These are phyloP conservation scores for Eucalyptus sp. DNA, from an alignment of 345 rosid species.

Conservation along the genomic window DNA sequence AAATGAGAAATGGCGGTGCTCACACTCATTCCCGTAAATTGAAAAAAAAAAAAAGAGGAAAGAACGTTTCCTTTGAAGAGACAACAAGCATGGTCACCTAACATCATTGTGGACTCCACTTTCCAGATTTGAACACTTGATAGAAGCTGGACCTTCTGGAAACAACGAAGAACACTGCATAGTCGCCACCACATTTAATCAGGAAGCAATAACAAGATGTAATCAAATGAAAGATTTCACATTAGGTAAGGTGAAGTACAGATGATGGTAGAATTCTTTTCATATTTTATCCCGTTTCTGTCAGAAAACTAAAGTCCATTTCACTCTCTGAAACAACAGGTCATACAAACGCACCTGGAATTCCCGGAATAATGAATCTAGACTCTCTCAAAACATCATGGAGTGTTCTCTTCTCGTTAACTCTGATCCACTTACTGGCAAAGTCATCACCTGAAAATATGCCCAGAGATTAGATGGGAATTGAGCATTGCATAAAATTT, in stretches of 20 bases:
- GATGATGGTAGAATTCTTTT: not conserved
- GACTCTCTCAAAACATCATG: slow-evolving; percentile 57
- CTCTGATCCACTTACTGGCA: slow-evolving; percentile 50
- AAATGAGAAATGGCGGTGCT: not conserved
- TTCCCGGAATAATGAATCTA: slow-evolving; percentile 46
- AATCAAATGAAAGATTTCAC: not conserved
- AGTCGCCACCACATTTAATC: not conserved
- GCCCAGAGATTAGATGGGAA: not conserved
- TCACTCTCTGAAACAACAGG: not conserved
- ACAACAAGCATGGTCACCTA: not conserved
- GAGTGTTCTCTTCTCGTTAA: slow-evolving; percentile 58
- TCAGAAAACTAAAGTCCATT: not conserved
- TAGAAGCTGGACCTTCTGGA: slow-evolving; percentile 61
- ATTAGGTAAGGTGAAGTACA: not conserved
- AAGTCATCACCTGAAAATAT: not conserved
- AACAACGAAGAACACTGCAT: slow-evolving; percentile 60
- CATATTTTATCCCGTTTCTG: not conserved
- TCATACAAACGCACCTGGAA: slow-evolving; percentile 48
- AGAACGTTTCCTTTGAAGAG: not conserved
- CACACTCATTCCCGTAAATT: not conserved
- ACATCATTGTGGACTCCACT: slow-evolving; percentile 28
- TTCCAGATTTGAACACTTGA: slow-evolving; percentile 50
- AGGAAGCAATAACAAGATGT: not conserved
- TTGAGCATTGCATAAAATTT: not conserved
- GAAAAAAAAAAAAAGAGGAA: not conserved